These are phyloP conservation scores for Aspergillus unguis DNA, from an alignment of 2,329 filamentous ascomycete species.

Conservation along the genomic window DNA sequence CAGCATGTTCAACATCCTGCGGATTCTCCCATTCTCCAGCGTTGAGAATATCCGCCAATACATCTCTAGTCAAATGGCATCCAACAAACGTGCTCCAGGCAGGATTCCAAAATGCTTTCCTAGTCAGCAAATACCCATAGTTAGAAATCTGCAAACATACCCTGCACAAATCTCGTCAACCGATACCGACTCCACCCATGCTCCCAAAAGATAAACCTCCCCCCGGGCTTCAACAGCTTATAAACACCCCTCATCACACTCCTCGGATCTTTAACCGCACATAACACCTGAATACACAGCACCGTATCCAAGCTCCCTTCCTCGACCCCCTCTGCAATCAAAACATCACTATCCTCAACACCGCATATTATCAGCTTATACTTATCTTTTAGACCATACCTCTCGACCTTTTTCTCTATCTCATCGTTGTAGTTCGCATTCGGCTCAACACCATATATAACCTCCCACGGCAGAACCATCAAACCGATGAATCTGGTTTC, in stretches of 20 bases:
- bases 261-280: slow-evolving; percentile 33
- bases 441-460: slow-evolving; percentile 43
- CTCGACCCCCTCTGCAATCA: slow-evolving; percentile 37
- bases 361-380: slow-evolving; percentile 40
- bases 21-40: slow-evolving; percentile 22
- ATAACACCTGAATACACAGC: slow-evolving; percentile 45
- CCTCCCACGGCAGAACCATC: slow-evolving; percentile 30
- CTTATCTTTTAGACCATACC: slow-evolving; percentile 31
- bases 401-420: no score
- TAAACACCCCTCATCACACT: slow-evolving; percentile 31
- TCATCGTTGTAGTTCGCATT: slow-evolving; percentile 34
- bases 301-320: slow-evolving; percentile 39
- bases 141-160: slow-evolving; percentile 33
- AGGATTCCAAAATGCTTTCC: slow-evolving; percentile 20
- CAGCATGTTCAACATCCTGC: slow-evolving; percentile 15
- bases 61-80: slow-evolving; percentile 18
- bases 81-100: slow-evolving; percentile 20
- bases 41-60: slow-evolving; percentile 19
- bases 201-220: slow-evolving; percentile 49
- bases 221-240: slow-evolving; percentile 45
- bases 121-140: slow-evolving; percentile 2
- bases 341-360: slow-evolving; percentile 40
- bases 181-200: slow-evolving; percentile 27
- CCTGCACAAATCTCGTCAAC: slow-evolving; percentile 28
- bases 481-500: slow-evolving; percentile 44